Evolutionary conservation across 2,329 filamentous ascomycete genomes (phyloP).

Genomic region (Coniosporium tulheliwenetii): DNA sequence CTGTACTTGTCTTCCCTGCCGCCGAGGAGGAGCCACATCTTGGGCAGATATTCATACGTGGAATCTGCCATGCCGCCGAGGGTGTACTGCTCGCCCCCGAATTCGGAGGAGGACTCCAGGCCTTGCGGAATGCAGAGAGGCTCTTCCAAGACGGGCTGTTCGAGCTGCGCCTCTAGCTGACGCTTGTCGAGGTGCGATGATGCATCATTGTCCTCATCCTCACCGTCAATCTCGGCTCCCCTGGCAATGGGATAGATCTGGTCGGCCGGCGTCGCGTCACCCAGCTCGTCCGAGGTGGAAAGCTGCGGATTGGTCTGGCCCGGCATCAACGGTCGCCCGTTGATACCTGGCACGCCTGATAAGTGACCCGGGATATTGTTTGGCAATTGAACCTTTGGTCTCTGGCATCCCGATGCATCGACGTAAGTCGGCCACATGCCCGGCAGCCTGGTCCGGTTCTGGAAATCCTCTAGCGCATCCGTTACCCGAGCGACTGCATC

Average conservation of each 20-base stretch:
- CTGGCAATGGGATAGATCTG: neutral
- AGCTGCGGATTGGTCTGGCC: neutral
- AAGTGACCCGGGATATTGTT: neutral
- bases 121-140: slow-evolving; percentile 43
- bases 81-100: slow-evolving; percentile 33
- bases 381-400: slow-evolving; percentile 4
- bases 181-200: neutral
- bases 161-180: slow-evolving; percentile 1
- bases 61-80: slow-evolving; percentile 41
- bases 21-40: slow-evolving; percentile 54
- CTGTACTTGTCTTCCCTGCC: slow-evolving; percentile 59
- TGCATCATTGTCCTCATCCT: neutral
- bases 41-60: slow-evolving; percentile 42
- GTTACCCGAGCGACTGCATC: slow-evolving; percentile 80
- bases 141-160: slow-evolving; percentile 5
- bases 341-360: too few relatives aligned
- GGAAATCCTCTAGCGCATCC: slow-evolving; percentile 59
- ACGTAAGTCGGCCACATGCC: slow-evolving; percentile 69
- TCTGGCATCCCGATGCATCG: slow-evolving; percentile 67
- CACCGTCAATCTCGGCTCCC: neutral
- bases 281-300: neutral
- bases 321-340: too few relatives aligned
- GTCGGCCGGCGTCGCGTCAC: neutral
- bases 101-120: slow-evolving; percentile 32
- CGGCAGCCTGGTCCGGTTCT: slow-evolving; percentile 53